phyloP scores from a whole-genome alignment of 768 basidiomycete genomes.

The Glaciozyma antarctica region DNA sequence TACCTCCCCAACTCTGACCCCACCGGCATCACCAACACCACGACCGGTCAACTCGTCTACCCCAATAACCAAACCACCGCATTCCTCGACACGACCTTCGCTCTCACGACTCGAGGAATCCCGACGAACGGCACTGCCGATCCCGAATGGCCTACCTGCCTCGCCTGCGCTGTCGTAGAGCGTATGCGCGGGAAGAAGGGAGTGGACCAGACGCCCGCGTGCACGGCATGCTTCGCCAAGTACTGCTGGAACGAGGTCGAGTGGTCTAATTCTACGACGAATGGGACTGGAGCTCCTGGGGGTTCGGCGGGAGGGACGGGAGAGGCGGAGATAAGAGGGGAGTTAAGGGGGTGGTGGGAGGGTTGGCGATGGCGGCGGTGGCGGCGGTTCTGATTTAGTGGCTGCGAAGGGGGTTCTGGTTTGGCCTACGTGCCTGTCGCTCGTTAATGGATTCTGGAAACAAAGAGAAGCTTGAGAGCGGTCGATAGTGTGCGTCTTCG shows the following conservation, averaged over 20 bases:
- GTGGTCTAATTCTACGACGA: neutral
- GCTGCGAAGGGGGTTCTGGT: no score
- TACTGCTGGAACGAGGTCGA: constrained; percentile 5
- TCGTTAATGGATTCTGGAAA: no score
- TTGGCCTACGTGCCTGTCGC: no score
- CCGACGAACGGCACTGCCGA: constrained; percentile 52
- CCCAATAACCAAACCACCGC: constrained; percentile 48
- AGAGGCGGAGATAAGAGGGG: no score
- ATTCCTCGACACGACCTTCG: constrained; percentile 55
- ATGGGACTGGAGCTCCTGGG: neutral
- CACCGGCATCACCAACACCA: constrained; percentile 49
- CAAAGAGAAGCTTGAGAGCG: no score
- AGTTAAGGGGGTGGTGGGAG: no score
- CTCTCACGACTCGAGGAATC: constrained; percentile 53
- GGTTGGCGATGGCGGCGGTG: no score
- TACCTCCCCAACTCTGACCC: constrained; percentile 63
- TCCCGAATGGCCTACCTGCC: constrained; percentile 52
- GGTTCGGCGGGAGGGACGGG: neutral
- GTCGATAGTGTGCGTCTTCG: no score
- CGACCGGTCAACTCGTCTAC: constrained; percentile 56
- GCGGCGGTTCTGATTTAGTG: no score
- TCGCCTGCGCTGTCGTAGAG: constrained; percentile 59
- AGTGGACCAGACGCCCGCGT: neutral
- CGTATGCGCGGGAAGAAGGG: constrained; percentile 38
- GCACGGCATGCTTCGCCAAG: neutral